phyloP scores from a whole-genome alignment of 768 basidiomycete genomes.

The Neoboletus brunneissimus region DNA sequence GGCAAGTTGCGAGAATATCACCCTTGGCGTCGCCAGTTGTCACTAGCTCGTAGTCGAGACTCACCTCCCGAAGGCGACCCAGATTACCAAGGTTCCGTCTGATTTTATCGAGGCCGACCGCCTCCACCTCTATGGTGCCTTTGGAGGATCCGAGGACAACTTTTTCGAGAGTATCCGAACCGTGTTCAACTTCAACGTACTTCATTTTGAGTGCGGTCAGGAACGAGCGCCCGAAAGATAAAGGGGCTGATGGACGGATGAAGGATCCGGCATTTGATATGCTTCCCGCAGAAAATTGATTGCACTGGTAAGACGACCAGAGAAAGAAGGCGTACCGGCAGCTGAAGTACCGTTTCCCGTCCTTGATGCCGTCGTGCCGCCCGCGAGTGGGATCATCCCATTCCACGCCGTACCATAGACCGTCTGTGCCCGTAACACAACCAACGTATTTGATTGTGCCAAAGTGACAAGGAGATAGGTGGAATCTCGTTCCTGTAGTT shows the following conservation, averaged over 20 bases:
- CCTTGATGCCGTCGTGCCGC: slow-evolving; percentile 82
- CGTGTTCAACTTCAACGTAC: slow-evolving; percentile 68
- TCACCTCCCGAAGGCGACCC: slow-evolving; percentile 68
- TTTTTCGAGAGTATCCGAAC: slow-evolving; percentile 52
- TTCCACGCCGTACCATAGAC: slow-evolving; percentile 93
- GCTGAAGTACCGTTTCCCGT: slow-evolving; percentile 73
- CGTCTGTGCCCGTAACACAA: slow-evolving; percentile 55
- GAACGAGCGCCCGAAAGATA: slow-evolving; percentile 68
- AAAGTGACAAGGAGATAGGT: slow-evolving; percentile 43
- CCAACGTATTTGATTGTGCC: slow-evolving; percentile 76
- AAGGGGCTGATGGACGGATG: slow-evolving; percentile 60
- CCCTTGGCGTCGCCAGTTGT: slow-evolving; percentile 49
- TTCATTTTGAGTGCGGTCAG: slow-evolving; percentile 69
- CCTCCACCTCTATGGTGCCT: slow-evolving; percentile 82
- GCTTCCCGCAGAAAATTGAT: slow-evolving; percentile 37
- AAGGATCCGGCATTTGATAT: slow-evolving; percentile 70
- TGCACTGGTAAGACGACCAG: slow-evolving; percentile 10
- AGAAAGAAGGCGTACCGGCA: slow-evolving; percentile 53
- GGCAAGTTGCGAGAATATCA: slow-evolving; percentile 54
- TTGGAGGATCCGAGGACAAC: slow-evolving; percentile 78
- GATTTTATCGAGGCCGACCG: slow-evolving; percentile 78
- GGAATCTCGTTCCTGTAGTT: slow-evolving; percentile 54
- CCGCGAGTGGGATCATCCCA: slow-evolving; percentile 88
- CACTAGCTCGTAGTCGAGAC: slow-evolving; percentile 70
- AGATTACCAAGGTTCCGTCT: slow-evolving; percentile 66